Percentiles rank a stretch among this genome's conserved stretches.
Conservation (phyloP, 768 basidiomycete genomes). For the Pholiota conissans region DNA sequence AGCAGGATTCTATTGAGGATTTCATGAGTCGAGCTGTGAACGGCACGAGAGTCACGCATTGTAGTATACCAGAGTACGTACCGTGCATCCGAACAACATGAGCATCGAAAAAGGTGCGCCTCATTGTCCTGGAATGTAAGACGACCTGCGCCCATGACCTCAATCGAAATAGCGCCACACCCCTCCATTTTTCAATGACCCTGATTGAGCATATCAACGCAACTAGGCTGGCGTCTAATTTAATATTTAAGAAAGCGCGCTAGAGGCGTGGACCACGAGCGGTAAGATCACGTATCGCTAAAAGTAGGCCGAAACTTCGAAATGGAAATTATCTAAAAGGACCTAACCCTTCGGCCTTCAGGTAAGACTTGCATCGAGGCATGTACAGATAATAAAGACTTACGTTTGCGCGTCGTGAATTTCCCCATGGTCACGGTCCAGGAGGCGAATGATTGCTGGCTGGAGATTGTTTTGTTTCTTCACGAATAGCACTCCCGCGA, state of each 20-base stretch:
- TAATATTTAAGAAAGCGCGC: neutral
- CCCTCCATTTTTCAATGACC: neutral
- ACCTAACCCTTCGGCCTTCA: neutral
- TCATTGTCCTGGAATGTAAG: neutral
- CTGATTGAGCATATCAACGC: neutral
- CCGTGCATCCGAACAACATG: constrained; percentile 5
- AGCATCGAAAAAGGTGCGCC: neutral
- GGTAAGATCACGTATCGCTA: neutral
- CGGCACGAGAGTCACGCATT: constrained; percentile 4
- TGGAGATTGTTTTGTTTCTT: constrained; percentile 2
- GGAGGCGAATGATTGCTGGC: neutral
- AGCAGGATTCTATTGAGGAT: neutral
- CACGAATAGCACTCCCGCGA: constrained; percentile 22
- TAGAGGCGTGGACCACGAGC: neutral
- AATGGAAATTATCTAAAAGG: neutral
- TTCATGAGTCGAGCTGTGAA: neutral
- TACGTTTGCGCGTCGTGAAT: neutral
- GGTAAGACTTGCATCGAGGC: neutral
- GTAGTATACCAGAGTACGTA: constrained; percentile 1
- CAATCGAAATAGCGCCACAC: neutral
- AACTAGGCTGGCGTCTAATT: neutral
- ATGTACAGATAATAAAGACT: neutral
- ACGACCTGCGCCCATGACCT: neutral
- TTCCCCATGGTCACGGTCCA: constrained; percentile 1
- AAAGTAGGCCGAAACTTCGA: neutral